Evolutionary conservation across 306 rosid genomes (phyloP), one percentile per base, ranked within the genome.

Genomic region (Cicer judaicum): DNA sequence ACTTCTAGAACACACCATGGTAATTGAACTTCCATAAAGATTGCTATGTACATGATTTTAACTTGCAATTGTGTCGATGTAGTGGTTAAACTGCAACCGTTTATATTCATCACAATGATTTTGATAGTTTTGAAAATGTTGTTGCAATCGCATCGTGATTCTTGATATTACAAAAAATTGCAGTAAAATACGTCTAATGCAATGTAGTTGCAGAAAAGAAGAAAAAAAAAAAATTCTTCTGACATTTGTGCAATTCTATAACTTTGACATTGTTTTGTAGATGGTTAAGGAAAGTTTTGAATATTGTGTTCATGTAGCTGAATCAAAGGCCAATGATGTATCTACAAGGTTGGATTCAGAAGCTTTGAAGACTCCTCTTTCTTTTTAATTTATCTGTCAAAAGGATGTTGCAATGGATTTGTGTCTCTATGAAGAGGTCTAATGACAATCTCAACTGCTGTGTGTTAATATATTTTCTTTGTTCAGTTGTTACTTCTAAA

Each of bases 1-100:
- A 76, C 43, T 75, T 81, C 91, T 50, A 87, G 83, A 79, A 73
- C 78, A 69, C 91, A 79, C 63, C 82, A 68, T 68, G 88, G 90
- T 79, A 69, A 80, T 64, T 77, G 8, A 48, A 19, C 21, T 55
- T 41, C 68, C 57, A 77, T 44, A 12, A 5, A 60, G 9, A 42
- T 43, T 43, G 14, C 1, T 44, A 65, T 46, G 1, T 24, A 24
- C 4, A 24, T 24, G 34, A 24, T 24, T 2, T 24, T 24, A 24
- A 24, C 2, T 24, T 29, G 34, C 34, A 29, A 21, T 21, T 21
- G 3, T 21, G 29, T 21, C 29, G 3, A 21, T 21, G 2, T 21
- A 21, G 29, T 2, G 0, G 29, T 21, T 21, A 21, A 21, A 21
- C 29, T 3, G 34, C 34, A 0, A 29, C 3, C 34, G 0, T 29